Evolutionary conservation across 2,329 filamentous ascomycete genomes (phyloP).

Genomic region (Podosphaera fusca): DNA sequence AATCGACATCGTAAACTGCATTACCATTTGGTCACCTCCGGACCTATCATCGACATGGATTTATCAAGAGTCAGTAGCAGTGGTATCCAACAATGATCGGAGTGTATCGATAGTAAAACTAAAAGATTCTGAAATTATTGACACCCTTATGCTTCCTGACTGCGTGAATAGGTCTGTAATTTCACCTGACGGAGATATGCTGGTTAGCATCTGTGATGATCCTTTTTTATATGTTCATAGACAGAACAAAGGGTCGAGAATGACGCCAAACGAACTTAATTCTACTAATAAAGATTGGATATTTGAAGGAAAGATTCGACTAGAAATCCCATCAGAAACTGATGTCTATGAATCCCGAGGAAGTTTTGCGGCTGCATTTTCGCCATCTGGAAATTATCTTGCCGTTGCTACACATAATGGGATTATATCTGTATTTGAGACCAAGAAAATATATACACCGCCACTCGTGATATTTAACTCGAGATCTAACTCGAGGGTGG

Average conservation of each 20-base stretch:
- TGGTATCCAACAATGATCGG: conserved; percentile 77
- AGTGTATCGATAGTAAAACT: conserved; percentile 70
- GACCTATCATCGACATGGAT: conserved; percentile 16
- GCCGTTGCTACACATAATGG: conserved; percentile 65
- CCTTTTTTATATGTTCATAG: conserved; percentile 68
- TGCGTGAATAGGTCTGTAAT: conserved; percentile 88
- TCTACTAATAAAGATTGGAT: conserved; percentile 25
- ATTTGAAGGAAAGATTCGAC: conserved; percentile 26
- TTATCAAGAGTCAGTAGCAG: conserved; percentile 34
- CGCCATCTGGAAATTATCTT: conserved; percentile 43
- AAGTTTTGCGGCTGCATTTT: conserved; percentile 62
- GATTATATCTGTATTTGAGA: conserved; percentile 52
- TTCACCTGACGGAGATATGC: conserved; percentile 61
- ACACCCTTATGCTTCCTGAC: conserved; percentile 52
- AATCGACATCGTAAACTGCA: conserved; percentile 39
- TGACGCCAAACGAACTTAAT: neutral
- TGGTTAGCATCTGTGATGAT: conserved; percentile 73
- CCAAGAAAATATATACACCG: conserved; percentile 29
- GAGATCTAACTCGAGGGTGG: conserved; percentile 23
- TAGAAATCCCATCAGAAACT: conserved; percentile 32
- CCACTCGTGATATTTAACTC: conserved; percentile 58
- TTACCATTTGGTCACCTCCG: conserved; percentile 35
- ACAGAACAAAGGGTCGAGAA: conserved; percentile 16
- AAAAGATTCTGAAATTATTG: conserved; percentile 40
- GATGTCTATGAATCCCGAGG: conserved; percentile 34